Conservation (phyloP, 2,329 filamentous ascomycete genomes). For the Juglanconis juglandina region DNA sequence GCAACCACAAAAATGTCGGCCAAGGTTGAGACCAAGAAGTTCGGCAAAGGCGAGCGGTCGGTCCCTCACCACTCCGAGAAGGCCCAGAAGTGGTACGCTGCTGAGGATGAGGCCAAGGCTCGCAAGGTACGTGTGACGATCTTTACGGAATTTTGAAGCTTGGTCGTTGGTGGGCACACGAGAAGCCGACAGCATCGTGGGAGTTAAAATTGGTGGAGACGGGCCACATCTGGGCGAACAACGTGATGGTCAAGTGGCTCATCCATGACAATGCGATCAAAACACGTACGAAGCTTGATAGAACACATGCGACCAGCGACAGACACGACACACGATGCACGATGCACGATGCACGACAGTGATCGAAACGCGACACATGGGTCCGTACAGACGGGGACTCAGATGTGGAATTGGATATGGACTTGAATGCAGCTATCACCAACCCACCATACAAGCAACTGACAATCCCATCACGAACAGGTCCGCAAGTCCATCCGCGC, state of each 20-base stretch:
- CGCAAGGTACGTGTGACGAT: constrained; percentile 79
- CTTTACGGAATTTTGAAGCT: constrained; percentile 22
- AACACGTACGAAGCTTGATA: not conserved
- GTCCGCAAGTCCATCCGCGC: constrained; percentile 90
- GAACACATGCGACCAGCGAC: not conserved
- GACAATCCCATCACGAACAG: constrained; percentile 48
- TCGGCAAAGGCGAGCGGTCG: constrained; percentile 92
- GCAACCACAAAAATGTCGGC: constrained; percentile 62
- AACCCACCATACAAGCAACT: constrained; percentile 17
- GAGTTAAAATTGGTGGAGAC: not conserved
- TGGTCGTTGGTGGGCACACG: not conserved
- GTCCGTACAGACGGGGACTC: not conserved
- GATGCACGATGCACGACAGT: not conserved
- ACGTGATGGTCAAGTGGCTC: not conserved
- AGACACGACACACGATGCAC: not conserved
- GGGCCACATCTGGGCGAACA: not conserved
- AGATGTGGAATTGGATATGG: not conserved
- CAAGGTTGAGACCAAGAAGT: constrained; percentile 83
- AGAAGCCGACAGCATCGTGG: not conserved
- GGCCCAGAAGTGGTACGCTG: constrained; percentile 99
- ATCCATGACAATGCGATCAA: not conserved
- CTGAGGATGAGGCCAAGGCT: constrained; percentile 80
- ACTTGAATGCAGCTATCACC: not conserved
- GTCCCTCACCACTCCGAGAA: constrained; percentile 84
- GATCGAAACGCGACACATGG: not conserved